Evolutionary conservation across 2,329 filamentous ascomycete genomes (phyloP).

Genomic region (Fusarium begoniae): DNA sequence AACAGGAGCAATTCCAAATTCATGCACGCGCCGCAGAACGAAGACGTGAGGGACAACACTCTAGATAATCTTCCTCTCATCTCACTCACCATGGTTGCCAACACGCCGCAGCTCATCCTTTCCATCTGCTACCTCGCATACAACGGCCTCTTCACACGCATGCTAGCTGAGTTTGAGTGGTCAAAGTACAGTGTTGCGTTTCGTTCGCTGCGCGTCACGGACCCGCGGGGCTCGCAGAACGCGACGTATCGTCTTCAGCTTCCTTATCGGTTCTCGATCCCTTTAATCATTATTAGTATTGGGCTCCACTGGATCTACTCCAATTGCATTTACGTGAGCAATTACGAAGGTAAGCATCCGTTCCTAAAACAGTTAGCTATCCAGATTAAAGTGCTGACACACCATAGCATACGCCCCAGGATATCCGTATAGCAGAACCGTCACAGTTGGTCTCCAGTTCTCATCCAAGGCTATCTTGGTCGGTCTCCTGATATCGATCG

Average conservation of each 20-base stretch:
- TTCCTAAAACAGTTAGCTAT: background rate
- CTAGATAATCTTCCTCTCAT: background rate
- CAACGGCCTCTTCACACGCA: conserved; percentile 29
- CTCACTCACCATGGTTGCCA: conserved; percentile 16
- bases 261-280: conserved; percentile 34
- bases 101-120: conserved; percentile 21
- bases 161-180: conserved; percentile 35
- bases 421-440: background rate
- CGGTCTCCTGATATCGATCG: background rate
- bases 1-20: background rate
- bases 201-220: conserved; percentile 24
- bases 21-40: conserved; percentile 7
- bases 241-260: conserved; percentile 36
- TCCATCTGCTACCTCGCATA: conserved; percentile 27
- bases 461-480: conserved; percentile 23
- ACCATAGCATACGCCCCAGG: background rate
- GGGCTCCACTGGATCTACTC: conserved; percentile 36
- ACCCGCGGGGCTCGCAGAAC: conserved; percentile 21
- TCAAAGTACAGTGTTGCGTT: conserved; percentile 13
- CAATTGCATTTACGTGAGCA: conserved; percentile 33
- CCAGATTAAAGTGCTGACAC: background rate
- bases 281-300: conserved; percentile 21
- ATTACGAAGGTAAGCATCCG: conserved; percentile 17
- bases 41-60: accelerated
- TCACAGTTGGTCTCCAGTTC: conserved; percentile 11